Evolutionary conservation across 108 stramenopile genomes (phyloP).

Genomic region (Nitzschia palea): DNA sequence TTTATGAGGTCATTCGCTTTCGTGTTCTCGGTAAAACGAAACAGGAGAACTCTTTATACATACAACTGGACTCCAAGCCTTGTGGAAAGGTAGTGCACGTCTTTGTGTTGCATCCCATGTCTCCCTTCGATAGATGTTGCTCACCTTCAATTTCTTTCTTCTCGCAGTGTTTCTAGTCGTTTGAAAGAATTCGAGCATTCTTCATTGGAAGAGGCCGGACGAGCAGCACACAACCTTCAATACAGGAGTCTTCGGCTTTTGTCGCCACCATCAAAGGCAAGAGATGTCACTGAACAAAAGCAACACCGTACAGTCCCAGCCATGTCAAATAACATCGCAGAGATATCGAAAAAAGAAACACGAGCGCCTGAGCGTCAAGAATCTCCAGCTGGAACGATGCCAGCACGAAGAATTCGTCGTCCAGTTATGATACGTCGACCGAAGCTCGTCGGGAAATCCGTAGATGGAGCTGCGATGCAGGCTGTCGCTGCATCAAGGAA

Average conservation of each 20-base stretch:
- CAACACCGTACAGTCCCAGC: neutral
- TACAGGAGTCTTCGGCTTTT: neutral
- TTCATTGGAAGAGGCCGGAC: constrained; percentile 1
- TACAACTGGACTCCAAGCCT: constrained; percentile 55
- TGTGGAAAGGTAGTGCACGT: constrained; percentile 27
- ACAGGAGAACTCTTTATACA: constrained; percentile 25
- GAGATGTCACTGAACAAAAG: neutral
- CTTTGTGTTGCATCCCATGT: neutral
- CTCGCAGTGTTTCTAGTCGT: constrained; percentile 1
- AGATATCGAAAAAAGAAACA: neutral
- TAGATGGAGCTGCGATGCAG: constrained; percentile 79
- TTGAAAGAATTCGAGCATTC: neutral
- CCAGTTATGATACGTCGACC: constrained; percentile 68
- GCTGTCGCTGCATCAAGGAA: constrained; percentile 62
- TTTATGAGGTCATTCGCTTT: constrained; percentile 52
- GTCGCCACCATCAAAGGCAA: constrained; percentile 2
- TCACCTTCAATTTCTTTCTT: neutral
- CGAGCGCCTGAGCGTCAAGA: neutral
- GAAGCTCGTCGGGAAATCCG: constrained; percentile 74
- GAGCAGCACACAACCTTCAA: neutral
- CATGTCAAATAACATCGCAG: neutral
- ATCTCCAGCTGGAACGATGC: neutral
- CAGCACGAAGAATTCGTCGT: constrained; percentile 41
- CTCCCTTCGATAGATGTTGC: neutral
- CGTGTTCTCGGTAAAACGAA: constrained; percentile 48